Base-by-base conservation (phyloP, 169 alveolate genomes). In the Cryptosporidium baileyi region DNA sequence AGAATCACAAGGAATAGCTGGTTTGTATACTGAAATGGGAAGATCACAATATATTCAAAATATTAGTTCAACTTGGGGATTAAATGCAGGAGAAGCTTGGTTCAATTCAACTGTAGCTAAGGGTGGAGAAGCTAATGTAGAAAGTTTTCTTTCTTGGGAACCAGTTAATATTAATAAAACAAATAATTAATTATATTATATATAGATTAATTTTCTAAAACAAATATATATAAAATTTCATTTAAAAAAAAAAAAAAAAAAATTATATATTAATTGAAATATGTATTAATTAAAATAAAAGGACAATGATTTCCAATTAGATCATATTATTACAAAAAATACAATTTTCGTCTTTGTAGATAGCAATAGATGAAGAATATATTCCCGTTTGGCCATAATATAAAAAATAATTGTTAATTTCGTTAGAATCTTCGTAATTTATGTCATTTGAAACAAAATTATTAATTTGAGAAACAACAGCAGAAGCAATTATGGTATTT, bases 71-170 rank as follows among this genome's bases (percentile, higher is more conserved):
- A 74, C 85, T 15, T 74, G 85, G 85, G 85, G 85, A 19, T 19
- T 52, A 6, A 74, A 74, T 57, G 85, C 67, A 24, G 85, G 85
- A 1, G 85, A 74, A 41, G 85, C 85, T 22, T 74, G 85, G 85
- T 74, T 54, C 41, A 74, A 74, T 34, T 51, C 65, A 24, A 36
- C 65, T 0, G 67, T 51, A 8, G 67, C 85, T 9, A 51, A 54
- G 54, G 85, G 85, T 54, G 85, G 85, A 22, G 85, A 74, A 34
- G 67, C 57, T 22, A 74, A 74, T 54, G 67, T 74, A 3, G 85
- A 74, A 32, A 74, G 59, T n/a, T 74, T 74, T 19, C 67, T 74
- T n/a, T 74, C 85, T 43, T 74, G 85, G 85, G 85, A 74, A 54
- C 85, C 85, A 8, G 30, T 41, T 11, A 74, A 74, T 57, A 36